A percentile compares a stretch with the other conserved stretches of the same genome.
These are phyloP conservation scores for Dissophora ornata DNA, from an alignment of 192 early-diverging fungal species.

Conservation along the genomic window DNA sequence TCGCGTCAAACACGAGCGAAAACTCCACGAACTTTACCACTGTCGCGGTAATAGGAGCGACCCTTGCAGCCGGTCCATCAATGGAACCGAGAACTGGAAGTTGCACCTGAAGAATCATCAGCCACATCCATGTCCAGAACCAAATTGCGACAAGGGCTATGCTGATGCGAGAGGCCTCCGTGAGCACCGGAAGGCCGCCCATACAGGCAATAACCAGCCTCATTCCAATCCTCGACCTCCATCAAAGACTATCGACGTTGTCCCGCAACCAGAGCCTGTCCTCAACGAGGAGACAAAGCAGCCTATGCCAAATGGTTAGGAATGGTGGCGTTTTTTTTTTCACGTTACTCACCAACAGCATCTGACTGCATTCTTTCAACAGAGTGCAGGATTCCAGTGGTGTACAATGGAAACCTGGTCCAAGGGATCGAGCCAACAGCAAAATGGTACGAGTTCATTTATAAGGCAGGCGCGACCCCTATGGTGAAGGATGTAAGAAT, in stretches of 20 bases:
- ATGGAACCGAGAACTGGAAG: slow-evolving; percentile 21
- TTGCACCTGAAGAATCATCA: slow-evolving; percentile 17
- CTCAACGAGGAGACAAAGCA: slow-evolving; percentile 23
- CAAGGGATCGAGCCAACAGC: slow-evolving; percentile 15
- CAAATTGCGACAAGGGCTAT: slow-evolving; percentile 17
- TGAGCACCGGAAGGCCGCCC: neutral
- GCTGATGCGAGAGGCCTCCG: neutral
- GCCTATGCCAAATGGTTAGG: slow-evolving; percentile 23
- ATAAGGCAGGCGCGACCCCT: slow-evolving; percentile 20
- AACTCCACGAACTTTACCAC: slow-evolving; percentile 10
- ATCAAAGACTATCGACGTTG: slow-evolving; percentile 3
- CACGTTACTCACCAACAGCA: neutral
- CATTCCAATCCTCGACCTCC: slow-evolving; percentile 13
- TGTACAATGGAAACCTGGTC: slow-evolving; percentile 11
- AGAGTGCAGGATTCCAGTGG: slow-evolving; percentile 19
- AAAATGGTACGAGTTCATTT: slow-evolving; percentile 23
- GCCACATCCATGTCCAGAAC: slow-evolving; percentile 15
- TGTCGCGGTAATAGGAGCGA: slow-evolving; percentile 13
- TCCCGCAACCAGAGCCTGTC: slow-evolving; percentile 13
- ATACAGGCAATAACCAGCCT: slow-evolving; percentile 10
- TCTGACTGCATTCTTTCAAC: slow-evolving; percentile 7
- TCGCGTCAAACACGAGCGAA: slow-evolving; percentile 8
- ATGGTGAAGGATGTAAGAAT: slow-evolving; percentile 22
- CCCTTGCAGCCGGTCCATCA: slow-evolving; percentile 8
- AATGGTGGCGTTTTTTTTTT: slow-evolving; percentile 18